Conservation (phyloP, 2,329 filamentous ascomycete genomes). For the Arthrobotrys musiformis region DNA sequence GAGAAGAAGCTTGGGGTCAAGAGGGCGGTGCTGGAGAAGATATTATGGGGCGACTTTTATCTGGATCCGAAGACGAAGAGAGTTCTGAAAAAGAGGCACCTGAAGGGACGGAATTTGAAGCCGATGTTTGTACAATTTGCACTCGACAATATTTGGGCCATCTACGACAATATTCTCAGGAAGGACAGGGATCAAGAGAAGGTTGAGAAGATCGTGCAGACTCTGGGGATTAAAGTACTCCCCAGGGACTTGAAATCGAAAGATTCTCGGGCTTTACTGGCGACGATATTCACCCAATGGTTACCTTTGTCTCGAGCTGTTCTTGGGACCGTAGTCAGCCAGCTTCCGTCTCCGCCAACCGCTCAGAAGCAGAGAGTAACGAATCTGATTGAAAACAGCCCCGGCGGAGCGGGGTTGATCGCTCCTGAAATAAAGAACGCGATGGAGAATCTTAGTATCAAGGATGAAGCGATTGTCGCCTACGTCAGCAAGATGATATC, state of each 20-base stretch:
- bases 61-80: slow-evolving; percentile 97
- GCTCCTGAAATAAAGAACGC: slow-evolving; percentile 77
- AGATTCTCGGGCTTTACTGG: slow-evolving; percentile 84
- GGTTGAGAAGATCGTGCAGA: slow-evolving; percentile 94
- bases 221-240: slow-evolving; percentile 82
- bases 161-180: slow-evolving; percentile 73
- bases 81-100: slow-evolving; percentile 86
- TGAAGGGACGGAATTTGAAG: slow-evolving; percentile 90
- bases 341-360: slow-evolving; percentile 81
- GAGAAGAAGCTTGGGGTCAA: slow-evolving; percentile 98
- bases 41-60: slow-evolving; percentile 97
- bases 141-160: slow-evolving; percentile 93
- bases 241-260: slow-evolving; percentile 84
- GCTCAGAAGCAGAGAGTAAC: slow-evolving; percentile 85
- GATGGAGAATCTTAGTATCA: slow-evolving; percentile 81
- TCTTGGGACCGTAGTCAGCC: slow-evolving; percentile 92
- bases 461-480: slow-evolving; percentile 82
- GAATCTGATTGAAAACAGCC: slow-evolving; percentile 80
- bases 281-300: slow-evolving; percentile 88
- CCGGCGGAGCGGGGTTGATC: slow-evolving; percentile 75
- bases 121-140: slow-evolving; percentile 98
- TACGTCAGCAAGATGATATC: slow-evolving; percentile 99
- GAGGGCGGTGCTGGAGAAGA: slow-evolving; percentile 84
- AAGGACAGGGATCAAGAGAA: slow-evolving; percentile 75
- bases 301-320: slow-evolving; percentile 91